Evolutionary conservation across 495 filamentous ascomycete genomes (phyloP).

Genomic region (Lasiosphaeris hirsuta): DNA sequence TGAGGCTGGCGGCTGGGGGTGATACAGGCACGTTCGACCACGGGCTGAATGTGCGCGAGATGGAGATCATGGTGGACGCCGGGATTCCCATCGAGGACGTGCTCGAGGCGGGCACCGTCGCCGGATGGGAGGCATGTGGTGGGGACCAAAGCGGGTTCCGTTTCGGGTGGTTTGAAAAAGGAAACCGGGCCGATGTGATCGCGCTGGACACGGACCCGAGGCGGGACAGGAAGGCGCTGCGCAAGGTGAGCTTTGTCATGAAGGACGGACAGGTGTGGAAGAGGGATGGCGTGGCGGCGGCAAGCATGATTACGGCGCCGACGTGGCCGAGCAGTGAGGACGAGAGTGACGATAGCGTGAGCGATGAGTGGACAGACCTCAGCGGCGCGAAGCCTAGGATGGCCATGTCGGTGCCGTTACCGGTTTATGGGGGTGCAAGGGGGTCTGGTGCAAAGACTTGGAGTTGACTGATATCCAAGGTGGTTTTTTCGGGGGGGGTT

Average conservation of each 20-base stretch:
- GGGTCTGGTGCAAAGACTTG: background rate
- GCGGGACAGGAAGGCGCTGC: slow-evolving; percentile 34
- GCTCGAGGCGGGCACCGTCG: slow-evolving; percentile 42
- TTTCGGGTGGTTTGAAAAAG: slow-evolving; percentile 48
- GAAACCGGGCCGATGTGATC: slow-evolving; percentile 49
- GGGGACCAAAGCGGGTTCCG: slow-evolving; percentile 43
- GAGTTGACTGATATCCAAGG: background rate
- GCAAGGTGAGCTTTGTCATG: slow-evolving; percentile 51
- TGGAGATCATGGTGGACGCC: slow-evolving; percentile 50
- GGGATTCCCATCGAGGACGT: slow-evolving; percentile 47
- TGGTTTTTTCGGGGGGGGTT: too few relatives aligned
- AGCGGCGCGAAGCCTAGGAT: slow-evolving; percentile 2
- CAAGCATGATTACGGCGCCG: slow-evolving; percentile 12
- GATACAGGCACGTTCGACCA: slow-evolving; percentile 52
- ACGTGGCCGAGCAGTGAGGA: slow-evolving; percentile 18
- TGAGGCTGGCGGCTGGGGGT: slow-evolving; percentile 46
- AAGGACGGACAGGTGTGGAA: slow-evolving; percentile 48
- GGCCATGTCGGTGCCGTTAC: slow-evolving; percentile 24
- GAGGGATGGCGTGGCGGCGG: slow-evolving; percentile 19
- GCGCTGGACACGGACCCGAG: slow-evolving; percentile 38
- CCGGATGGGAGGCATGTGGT: slow-evolving; percentile 53
- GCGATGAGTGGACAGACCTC: slow-evolving; percentile 19
- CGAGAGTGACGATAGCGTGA: background rate
- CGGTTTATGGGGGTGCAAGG: background rate
- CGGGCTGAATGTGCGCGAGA: slow-evolving; percentile 47